phyloP scores from a whole-genome alignment of 179 eudicot genomes.

The Gypsophila paniculata region DNA sequence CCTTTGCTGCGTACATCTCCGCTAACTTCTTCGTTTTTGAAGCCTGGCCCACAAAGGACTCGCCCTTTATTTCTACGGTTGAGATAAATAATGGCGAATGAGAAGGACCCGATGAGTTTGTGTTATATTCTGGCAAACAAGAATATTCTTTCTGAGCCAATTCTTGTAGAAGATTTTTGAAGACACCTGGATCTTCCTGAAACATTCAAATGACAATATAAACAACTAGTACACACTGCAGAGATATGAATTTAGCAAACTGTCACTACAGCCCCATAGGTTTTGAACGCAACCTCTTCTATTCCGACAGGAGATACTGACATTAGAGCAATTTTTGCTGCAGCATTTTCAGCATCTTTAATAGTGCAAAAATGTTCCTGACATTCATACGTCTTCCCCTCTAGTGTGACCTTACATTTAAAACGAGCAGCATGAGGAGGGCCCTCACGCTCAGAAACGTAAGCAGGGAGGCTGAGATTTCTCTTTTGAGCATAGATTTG shows the following conservation, averaged over 20 bases:
- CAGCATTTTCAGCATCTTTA: conserved; percentile 85
- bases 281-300: conserved; percentile 45
- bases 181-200: conserved; percentile 58
- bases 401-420: conserved; percentile 52
- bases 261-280: conserved; percentile 5
- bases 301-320: conserved; percentile 36
- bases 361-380: conserved; percentile 45
- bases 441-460: conserved; percentile 57
- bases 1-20: conserved; percentile 75
- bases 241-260: background rate
- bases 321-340: conserved; percentile 64
- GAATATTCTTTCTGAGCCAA: conserved; percentile 48
- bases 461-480: conserved; percentile 49
- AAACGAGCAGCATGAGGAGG: conserved; percentile 70
- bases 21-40: conserved; percentile 77
- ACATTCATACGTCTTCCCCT: conserved; percentile 48
- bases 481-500: conserved; percentile 69
- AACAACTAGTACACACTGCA: background rate
- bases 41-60: conserved; percentile 45
- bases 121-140: conserved; percentile 49
- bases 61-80: conserved; percentile 43
- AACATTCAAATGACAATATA: conserved; percentile 14
- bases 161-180: conserved; percentile 67
- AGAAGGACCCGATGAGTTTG: conserved; percentile 48
- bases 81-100: conserved; percentile 59